A percentile compares a stretch with the other conserved stretches of the same genome.
Conservation (phyloP, 768 basidiomycete species). For the Mycena alexandri region DNA sequence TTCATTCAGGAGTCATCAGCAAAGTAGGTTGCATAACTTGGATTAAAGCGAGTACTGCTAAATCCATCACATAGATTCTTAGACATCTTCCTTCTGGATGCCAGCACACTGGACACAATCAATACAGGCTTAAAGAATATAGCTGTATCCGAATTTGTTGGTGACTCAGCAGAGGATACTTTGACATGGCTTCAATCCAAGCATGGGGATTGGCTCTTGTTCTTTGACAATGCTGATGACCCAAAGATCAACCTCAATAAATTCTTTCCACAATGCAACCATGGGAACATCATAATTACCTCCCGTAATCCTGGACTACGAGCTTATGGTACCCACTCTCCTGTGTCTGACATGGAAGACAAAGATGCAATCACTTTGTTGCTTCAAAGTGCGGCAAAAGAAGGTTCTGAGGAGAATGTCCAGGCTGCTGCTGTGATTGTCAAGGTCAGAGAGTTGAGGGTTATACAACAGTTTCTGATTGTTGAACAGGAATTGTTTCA, state of each 20-base stretch:
- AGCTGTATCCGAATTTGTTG: not conserved
- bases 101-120: conserved; percentile 8
- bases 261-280: conserved; percentile 11
- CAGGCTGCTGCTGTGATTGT: too few relatives aligned
- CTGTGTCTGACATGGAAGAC: not conserved
- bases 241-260: conserved; percentile 1
- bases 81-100: conserved; percentile 12
- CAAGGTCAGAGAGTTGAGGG: too few relatives aligned
- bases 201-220: conserved; percentile 8
- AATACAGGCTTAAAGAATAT: conserved; percentile 9
- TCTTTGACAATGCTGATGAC: conserved; percentile 25
- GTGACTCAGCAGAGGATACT: not conserved
- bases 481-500: too few relatives aligned
- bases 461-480: too few relatives aligned
- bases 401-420: too few relatives aligned
- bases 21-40: too few relatives aligned
- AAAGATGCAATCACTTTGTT: too few relatives aligned
- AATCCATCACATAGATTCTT: conserved; percentile 12
- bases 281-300: conserved; percentile 28
- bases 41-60: too few relatives aligned
- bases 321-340: not conserved
- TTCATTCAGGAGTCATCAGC: conserved; percentile 17
- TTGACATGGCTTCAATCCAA: not conserved
- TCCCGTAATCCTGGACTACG: not conserved
- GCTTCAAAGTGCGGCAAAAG: too few relatives aligned